Evolutionary conservation across 140 eudicot species (phyloP).

Genomic region (Cichorium intybus): DNA sequence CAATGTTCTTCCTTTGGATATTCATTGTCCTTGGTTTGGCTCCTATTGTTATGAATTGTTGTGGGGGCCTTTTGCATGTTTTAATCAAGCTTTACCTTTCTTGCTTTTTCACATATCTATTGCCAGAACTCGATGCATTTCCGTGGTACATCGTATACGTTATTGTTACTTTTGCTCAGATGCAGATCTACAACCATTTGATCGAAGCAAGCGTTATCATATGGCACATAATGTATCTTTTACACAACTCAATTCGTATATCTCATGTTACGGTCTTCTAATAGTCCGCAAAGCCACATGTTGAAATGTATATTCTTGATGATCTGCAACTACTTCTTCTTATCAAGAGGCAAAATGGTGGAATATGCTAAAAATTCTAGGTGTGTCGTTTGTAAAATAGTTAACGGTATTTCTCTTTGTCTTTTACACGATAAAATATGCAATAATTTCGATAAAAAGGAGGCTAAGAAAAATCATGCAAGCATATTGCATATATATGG

Average conservation of each 20-base stretch:
- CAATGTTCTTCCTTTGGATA: not conserved
- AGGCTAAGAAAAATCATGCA: not conserved
- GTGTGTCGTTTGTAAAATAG: not conserved
- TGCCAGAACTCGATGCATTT: too few relatives aligned
- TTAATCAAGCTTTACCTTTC: not conserved
- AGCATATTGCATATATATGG: too few relatives aligned
- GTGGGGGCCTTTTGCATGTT: not conserved
- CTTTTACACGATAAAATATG: not conserved
- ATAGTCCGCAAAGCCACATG: not conserved
- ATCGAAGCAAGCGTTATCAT: not conserved
- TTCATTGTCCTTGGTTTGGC: not conserved
- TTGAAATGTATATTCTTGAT: not conserved
- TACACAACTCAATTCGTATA: not conserved
- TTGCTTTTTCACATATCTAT: not conserved
- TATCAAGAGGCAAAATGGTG: not conserved
- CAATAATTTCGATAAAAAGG: not conserved
- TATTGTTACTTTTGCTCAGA: not conserved
- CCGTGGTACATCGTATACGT: not conserved
- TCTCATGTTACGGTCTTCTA: too few relatives aligned
- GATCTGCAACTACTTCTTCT: not conserved
- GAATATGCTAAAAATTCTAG: not conserved
- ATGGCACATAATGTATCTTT: not conserved
- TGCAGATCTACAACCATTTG: not conserved
- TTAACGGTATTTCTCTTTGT: not conserved
- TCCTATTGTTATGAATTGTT: not conserved